Evolutionary conservation across 73 alveolate genomes (phyloP), one percentile per base, ranked within the genome.

Genomic region (Paramecium tetraurelia): DNA sequence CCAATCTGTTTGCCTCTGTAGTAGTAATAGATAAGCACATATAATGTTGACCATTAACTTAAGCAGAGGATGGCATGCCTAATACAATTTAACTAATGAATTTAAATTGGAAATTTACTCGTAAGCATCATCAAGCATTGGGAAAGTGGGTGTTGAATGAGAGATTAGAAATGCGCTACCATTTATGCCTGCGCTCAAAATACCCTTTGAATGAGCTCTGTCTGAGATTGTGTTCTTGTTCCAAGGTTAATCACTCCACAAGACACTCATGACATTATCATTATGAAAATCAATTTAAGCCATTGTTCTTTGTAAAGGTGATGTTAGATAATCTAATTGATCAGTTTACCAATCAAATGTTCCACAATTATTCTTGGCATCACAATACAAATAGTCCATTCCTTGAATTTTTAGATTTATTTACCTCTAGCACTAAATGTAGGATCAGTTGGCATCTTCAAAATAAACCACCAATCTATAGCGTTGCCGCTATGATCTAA

Each of bases 181-280:
- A 80, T 41, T 44, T 21, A 46, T 18, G 38, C 16, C 16, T 1
- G 90, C 90, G 24, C 76, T 44, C 33, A 80, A 48, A 20, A 80
- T 21, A 44, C 90, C 90, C 31, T 80, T 80, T 10, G 90, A 80
- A 48, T 80, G 90, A 5, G 90, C 90, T 46, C 57, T 80, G 22
- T 46, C 72, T 41, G 90, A 80, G 24, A 80, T 43, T 44, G 90
- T 80, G 27, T 27, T 46, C 44, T 80, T 80, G 18, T 48, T 43
- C 46, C 57, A 80, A 80, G 90, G 90, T 80, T 80, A 80, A 44
- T 80, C 90, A 41, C 76, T 44, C 90, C 90, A 80, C 5, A 46
- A 41, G 7, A 80, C 72, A 22, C 76, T 44, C 90, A 80, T 80
- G 18, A 46, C 29, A 20, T 21, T 43, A 40, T 33, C 43, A 48